phyloP scores from a whole-genome alignment of 805 yeast species.

The Kazachstania martiniae region DNA sequence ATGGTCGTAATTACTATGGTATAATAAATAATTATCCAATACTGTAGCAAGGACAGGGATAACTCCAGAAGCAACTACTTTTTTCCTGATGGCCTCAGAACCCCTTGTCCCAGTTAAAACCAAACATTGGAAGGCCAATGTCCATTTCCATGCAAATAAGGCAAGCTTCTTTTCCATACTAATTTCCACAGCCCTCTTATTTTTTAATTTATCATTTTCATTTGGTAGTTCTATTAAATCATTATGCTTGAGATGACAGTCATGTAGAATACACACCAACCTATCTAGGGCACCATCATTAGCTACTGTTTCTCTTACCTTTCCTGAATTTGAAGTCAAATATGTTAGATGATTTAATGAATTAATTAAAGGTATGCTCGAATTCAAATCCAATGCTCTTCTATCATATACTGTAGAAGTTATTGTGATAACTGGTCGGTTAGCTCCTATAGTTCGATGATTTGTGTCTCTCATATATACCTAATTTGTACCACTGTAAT shows the following conservation, averaged over 20 bases:
- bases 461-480: slow-evolving; percentile 96
- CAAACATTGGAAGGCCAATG: slow-evolving; percentile 83
- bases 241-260: slow-evolving; percentile 40
- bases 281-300: slow-evolving; percentile 89
- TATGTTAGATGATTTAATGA: slow-evolving; percentile 84
- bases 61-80: slow-evolving; percentile 86
- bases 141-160: slow-evolving; percentile 95
- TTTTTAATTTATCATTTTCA: slow-evolving; percentile 10
- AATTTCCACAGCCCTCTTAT: slow-evolving; percentile 16
- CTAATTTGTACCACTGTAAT: too few species aligned
- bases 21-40: slow-evolving; percentile 66
- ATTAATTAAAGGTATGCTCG: slow-evolving; percentile 82
- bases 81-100: slow-evolving; percentile 70
- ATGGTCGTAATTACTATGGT: slow-evolving; percentile 28
- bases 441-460: slow-evolving; percentile 63
- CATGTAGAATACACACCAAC: slow-evolving; percentile 73
- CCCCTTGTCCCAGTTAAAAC: slow-evolving; percentile 91
- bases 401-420: slow-evolving; percentile 85
- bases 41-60: slow-evolving; percentile 87
- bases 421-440: slow-evolving; percentile 87
- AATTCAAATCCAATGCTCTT: slow-evolving; percentile 82
- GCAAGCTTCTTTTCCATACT: slow-evolving; percentile 30
- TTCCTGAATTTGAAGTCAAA: slow-evolving; percentile 72
- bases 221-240: slow-evolving; percentile 13
- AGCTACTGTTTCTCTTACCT: slow-evolving; percentile 83